Evolutionary conservation across 345 rosid species (phyloP).

Genomic region (Lumnitzera littorea): DNA sequence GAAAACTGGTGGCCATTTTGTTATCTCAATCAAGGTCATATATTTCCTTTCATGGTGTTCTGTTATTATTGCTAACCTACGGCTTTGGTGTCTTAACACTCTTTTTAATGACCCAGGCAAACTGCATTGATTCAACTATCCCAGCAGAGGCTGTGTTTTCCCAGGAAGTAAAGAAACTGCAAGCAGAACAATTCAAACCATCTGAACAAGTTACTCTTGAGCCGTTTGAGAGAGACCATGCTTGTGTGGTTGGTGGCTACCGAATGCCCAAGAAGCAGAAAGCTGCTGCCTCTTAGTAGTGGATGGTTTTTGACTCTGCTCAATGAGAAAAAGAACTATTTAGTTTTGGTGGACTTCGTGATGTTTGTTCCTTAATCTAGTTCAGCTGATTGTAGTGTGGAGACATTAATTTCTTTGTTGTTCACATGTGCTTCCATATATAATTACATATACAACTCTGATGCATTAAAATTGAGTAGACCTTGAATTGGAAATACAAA

Average conservation of each 20-base stretch:
- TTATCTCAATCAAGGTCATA: conserved; percentile 92
- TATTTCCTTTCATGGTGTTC: not conserved
- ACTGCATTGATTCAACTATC: conserved; percentile 87
- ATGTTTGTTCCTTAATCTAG: no score
- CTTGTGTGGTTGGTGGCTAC: conserved; percentile 87
- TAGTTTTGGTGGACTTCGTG: no score
- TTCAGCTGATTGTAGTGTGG: no score
- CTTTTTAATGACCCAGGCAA: conserved; percentile 40
- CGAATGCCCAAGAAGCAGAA: conserved; percentile 83
- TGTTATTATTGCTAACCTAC: not conserved
- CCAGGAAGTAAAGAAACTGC: conserved; percentile 81
- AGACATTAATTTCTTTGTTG: no score
- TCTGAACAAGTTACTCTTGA: conserved; percentile 84
- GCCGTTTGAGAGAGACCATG: conserved; percentile 96
- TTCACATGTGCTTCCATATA: no score
- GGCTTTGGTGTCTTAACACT: no score
- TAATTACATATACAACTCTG: no score
- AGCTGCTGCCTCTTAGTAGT: conserved; percentile 13
- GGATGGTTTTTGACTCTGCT: no score
- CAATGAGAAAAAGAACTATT: no score
- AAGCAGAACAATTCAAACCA: conserved; percentile 83
- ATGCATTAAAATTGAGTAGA: no score
- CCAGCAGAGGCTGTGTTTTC: conserved; percentile 82
- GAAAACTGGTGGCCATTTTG: conserved; percentile 95
- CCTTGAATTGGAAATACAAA: no score